Evolutionary conservation across 352 stramenopile genomes (phyloP), one percentile per base, ranked within the genome.

Genomic region (Blastocystis sp.): DNA sequence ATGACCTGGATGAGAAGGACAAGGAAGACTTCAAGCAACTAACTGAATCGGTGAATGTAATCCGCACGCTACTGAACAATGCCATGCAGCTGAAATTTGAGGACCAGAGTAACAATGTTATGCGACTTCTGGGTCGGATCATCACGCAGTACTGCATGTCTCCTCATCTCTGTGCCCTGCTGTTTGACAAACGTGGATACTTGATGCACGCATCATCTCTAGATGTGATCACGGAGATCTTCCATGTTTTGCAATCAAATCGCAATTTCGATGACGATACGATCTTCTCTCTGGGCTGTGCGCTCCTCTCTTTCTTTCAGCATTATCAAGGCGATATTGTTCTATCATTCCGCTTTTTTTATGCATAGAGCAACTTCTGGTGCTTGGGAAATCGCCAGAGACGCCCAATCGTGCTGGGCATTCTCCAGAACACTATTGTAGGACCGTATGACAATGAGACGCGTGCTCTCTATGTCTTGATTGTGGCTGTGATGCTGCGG

Each of bases 281-380:
- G 9, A 66, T 84, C 73, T 84, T 66, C 56, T 34, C 73, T 15
- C 20, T 84, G n/a, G 73, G 73, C 2, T 84, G 73, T 45, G 43
- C 41, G 2, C 56, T 84, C 11, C 56, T 84, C 6, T 26, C 1
- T 3, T 84, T 84, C 73, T 84, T 84, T 23, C 45, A 39, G 2
- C 47, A 61, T 7, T 84, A 69, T 53, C 73, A 84, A 23, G 73
- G 73, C 15, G 73, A 84, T 13, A 84, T 84, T 23, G 62, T 73
- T 23, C 7, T 15, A 3, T 18, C 29, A 13, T 41, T 9, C 0
- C 8, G 29, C 4, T 1, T 7, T 11, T 7, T 29, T 73, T 8
- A 73, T 23, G 8, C 9, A 37, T 73, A 73, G 62, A 73, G 39
- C 29, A 29, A 45, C 20, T 20, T 84, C 53, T 43, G 73, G 20